Base-by-base conservation (phyloP, 345 rosid genomes). In the Boechera divaricarpa region DNA sequence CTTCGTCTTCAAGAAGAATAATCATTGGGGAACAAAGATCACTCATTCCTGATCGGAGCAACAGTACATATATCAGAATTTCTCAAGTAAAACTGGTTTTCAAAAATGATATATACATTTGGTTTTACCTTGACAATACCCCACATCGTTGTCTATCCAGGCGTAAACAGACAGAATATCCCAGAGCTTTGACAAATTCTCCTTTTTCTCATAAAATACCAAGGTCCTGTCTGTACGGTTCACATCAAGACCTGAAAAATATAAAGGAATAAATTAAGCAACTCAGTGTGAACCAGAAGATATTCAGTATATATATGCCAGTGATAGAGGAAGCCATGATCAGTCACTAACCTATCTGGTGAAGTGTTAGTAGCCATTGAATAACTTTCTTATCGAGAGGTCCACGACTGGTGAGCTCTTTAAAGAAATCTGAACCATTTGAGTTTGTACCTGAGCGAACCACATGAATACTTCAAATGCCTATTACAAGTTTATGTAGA, bases 21-120 rank as follows among this genome's bases (percentile, higher is more conserved):
- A 92, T 91, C 99, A 95, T 95, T 38, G 99, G 98, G 66, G 98
- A 95, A 80, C 99, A 95, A 65, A 95, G 96, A 76, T 95, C 99
- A 59, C 98, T 95, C 98, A 95, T 95, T 83, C 97, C 98, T 95
- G 90, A 74, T 69, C 61, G 76, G 1, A 45, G 9, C 24, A 69
- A 4, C 70, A 24, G 10, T 64, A 53, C 5, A 53, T 4, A 41
- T 8, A 53, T 53, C 9, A 52, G 48, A 61, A 12, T 13, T 12
- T 38, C 4, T 29, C 42, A 36, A 35, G 79, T 67, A 48, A 36
- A 36, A 57, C 9, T 56, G 28, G 59, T 9, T 75, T 57, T 67
- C 4, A 3, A 48, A 67, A 10, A 67, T 35, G 51, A 47, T 56
- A n/a, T 10, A 26, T 35, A 75, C 51, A 29, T 28, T 31, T 4